Percentiles rank a stretch among this genome's conserved stretches.
phyloP scores from a whole-genome alignment of 192 early-diverging fungal species.

The Jimgerdemannia flammicorona region DNA sequence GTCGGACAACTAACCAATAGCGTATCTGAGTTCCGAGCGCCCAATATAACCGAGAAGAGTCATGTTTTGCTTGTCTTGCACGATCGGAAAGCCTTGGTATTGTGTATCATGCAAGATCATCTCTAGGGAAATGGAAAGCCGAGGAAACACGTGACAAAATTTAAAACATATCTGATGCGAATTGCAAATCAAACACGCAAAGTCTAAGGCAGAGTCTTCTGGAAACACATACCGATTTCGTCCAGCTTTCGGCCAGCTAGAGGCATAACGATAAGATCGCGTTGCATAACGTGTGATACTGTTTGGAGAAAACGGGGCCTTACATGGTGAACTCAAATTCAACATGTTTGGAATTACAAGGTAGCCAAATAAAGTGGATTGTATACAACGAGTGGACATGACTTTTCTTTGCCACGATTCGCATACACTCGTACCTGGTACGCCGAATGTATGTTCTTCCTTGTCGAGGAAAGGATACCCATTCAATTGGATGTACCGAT shows the following conservation, averaged over 20 bases:
- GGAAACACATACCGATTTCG: conserved; percentile 34
- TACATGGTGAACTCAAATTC: conserved; percentile 1
- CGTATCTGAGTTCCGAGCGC: conserved; percentile 55
- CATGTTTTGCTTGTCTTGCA: conserved; percentile 56
- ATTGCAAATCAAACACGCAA: neutral
- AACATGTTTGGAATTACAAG: too few relatives aligned
- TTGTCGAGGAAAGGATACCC: conserved; percentile 78
- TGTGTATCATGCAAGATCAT: conserved; percentile 46
- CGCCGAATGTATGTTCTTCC: conserved; percentile 60
- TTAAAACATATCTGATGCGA: too few relatives aligned
- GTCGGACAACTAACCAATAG: conserved; percentile 29
- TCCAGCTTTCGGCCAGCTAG: conserved; percentile 46
- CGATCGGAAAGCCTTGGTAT: conserved; percentile 72
- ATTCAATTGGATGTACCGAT: conserved; percentile 74
- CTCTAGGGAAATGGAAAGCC: conserved; percentile 17
- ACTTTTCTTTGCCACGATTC: neutral
- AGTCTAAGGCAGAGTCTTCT: neutral
- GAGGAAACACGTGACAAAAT: too few relatives aligned
- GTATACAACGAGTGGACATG: conserved; percentile 3
- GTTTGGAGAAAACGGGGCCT: conserved; percentile 10
- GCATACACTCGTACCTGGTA: conserved; percentile 23
- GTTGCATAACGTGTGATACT: conserved; percentile 57
- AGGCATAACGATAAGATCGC: conserved; percentile 53
- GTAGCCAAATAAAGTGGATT: neutral
- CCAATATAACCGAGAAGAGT: conserved; percentile 69